Conservation (phyloP, 306 rosid genomes). For the Trichosanthes truncata region DNA sequence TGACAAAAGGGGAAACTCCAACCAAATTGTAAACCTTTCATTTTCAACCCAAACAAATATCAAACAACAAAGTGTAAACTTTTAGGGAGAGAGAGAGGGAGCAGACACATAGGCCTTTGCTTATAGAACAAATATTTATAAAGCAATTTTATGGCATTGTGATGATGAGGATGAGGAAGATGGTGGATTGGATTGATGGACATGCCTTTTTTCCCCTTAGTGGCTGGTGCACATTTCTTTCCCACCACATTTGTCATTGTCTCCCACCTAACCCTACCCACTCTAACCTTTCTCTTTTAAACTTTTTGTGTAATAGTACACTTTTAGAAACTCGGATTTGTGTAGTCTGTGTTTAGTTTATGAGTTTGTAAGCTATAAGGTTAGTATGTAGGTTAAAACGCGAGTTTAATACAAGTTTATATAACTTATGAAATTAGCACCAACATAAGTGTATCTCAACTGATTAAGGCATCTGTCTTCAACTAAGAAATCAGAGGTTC, state of each 20-base stretch:
- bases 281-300: not conserved
- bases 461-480: too few relatives aligned
- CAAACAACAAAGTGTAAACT: not conserved
- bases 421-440: too few relatives aligned
- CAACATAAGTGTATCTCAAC: too few relatives aligned
- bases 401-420: too few relatives aligned
- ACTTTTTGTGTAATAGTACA: not conserved
- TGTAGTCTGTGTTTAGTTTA: not conserved
- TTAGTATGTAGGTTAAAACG: not conserved
- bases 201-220: not conserved
- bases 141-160: not conserved
- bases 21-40: not conserved
- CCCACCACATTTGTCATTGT: not conserved
- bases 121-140: not conserved
- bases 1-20: not conserved
- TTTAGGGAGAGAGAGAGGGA: not conserved
- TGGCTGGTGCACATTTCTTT: not conserved
- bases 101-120: not conserved
- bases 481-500: too few relatives aligned
- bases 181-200: not conserved
- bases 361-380: not conserved
- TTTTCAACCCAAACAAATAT: not conserved
- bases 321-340: not conserved
- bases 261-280: slow-evolving; percentile 1
- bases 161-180: not conserved